phyloP scores from a whole-genome alignment of 805 yeast species.

The Zygoascus ofunaensis region DNA sequence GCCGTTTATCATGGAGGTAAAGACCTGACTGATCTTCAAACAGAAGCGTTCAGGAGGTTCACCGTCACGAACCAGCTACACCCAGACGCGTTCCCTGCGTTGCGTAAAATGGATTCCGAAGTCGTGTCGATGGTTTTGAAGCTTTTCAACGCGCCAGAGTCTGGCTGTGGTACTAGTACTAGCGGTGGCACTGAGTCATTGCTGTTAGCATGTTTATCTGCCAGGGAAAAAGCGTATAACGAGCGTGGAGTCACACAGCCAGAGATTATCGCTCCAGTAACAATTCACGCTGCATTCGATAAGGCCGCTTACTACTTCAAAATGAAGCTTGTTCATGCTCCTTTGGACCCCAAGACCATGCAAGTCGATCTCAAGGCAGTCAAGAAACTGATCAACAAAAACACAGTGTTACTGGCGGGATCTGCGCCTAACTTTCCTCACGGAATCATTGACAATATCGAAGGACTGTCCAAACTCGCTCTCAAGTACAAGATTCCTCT shows the following conservation, averaged over 20 bases:
- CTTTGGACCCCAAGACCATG: conserved; percentile 55
- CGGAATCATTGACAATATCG: conserved; percentile 89
- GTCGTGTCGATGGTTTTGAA: conserved; percentile 83
- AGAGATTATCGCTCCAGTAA: conserved; percentile 80
- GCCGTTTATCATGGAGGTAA: conserved; percentile 95
- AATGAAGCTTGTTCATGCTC: conserved; percentile 74
- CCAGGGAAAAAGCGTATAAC: conserved; percentile 58
- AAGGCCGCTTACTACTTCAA: conserved; percentile 89
- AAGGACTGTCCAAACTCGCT: conserved; percentile 56
- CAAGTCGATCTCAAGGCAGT: conserved; percentile 60
- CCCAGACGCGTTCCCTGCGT: conserved; percentile 95
- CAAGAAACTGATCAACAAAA: conserved; percentile 54
- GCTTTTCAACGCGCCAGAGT: conserved; percentile 71
- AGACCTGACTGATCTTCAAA: conserved; percentile 64
- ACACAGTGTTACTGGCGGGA: conserved; percentile 79
- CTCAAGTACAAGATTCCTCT: conserved; percentile 64
- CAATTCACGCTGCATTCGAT: conserved; percentile 92
- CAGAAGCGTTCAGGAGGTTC: conserved; percentile 64
- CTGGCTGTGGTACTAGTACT: conserved; percentile 72
- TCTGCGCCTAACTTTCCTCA: conserved; percentile 98
- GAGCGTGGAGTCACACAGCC: conserved; percentile 56
- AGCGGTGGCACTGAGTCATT: conserved; percentile 96
- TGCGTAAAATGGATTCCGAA: conserved; percentile 93
- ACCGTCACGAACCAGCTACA: conserved; percentile 91
- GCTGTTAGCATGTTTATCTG: conserved; percentile 76